phyloP scores from a whole-genome alignment of 345 rosid species.

The Odontarrhena argentea region DNA sequence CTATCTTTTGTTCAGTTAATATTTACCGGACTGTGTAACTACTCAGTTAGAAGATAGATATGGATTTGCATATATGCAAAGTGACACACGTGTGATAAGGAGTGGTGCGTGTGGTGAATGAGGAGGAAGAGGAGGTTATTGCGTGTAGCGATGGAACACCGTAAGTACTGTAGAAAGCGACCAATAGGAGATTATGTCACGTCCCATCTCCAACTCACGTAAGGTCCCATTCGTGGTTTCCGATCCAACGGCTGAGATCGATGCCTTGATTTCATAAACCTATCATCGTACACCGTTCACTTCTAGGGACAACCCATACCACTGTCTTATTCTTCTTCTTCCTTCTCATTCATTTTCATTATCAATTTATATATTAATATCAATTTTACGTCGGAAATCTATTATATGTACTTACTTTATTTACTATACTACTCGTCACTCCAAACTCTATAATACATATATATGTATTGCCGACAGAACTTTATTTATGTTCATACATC shows the following conservation, averaged over 20 bases:
- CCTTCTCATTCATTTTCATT: neutral
- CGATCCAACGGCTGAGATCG: slow-evolving; percentile 34
- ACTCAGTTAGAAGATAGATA: too few species aligned
- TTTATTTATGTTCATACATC: too few species aligned
- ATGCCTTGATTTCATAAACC: slow-evolving; percentile 37
- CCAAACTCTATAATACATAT: too few species aligned
- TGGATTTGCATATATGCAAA: neutral
- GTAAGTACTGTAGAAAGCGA: slow-evolving; percentile 41
- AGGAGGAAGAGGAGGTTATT: slow-evolving; percentile 25
- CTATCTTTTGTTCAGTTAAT: too few species aligned
- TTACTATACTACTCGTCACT: too few species aligned
- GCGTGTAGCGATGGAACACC: slow-evolving; percentile 46
- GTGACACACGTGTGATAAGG: slow-evolving; percentile 30
- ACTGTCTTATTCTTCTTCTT: slow-evolving; percentile 32
- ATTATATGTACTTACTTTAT: too few species aligned
- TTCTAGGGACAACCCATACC: slow-evolving; percentile 36
- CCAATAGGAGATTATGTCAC: slow-evolving; percentile 38
- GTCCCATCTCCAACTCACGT: slow-evolving; percentile 41
- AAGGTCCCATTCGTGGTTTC: slow-evolving; percentile 10
- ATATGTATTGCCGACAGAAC: too few species aligned
- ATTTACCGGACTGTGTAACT: too few species aligned
- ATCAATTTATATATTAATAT: neutral
- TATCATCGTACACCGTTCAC: slow-evolving; percentile 43
- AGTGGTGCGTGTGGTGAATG: slow-evolving; percentile 1
- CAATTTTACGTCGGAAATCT: too few species aligned